Base-by-base conservation (phyloP, 805 yeast genomes). In the Millerozyma miso region DNA sequence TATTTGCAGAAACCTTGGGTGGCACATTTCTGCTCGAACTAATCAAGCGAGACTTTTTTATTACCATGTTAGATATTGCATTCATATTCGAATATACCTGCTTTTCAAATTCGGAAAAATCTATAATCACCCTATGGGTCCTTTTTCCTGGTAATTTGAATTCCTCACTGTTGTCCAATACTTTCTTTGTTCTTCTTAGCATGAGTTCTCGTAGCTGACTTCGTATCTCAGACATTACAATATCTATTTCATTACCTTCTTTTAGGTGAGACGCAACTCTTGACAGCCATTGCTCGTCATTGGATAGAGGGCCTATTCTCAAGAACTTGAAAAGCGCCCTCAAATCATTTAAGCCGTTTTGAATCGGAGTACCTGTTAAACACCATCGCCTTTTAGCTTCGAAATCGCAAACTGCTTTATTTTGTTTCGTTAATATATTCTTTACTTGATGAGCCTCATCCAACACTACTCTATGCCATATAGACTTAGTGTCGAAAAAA, bases 351-450 rank as follows among this genome's bases (percentile, higher is more conserved):
- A 89, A 67, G 52, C 89, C 89, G 61, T 89, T 89, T 58, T 89
- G 97, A 42, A 89, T 86, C 0, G 97, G 97, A 0, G 97, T 89
- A 3, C 97, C 97, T 0, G 95, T 85, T n/a, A 89, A 60, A 89
- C 71, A 50, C 97, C 69, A 58, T 88, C 80, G 13, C 80, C 79
- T 0, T 96, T 85, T 52, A 77, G 80, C 37, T 88, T 57, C 49
- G 83, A 82, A 42, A 4, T 35, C 32, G 26, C 35, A 43, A 16
- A 31, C 23, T 13, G 46, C 42, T 14, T 18, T n/a, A 8, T 85
- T 58, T 89, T 90, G 63, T 93, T 80, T 90, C 31, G 95, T 79
- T 53, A 89, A 88, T 0, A 97, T 96, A 56, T 89, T 90, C 52
- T 96, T 73, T 43, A 89, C 89, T 62, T 89, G 89, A 61, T 89